These are phyloP conservation scores for Globisporangium paddicum DNA, from an alignment of 352 stramenopile species.

Conservation along the genomic window DNA sequence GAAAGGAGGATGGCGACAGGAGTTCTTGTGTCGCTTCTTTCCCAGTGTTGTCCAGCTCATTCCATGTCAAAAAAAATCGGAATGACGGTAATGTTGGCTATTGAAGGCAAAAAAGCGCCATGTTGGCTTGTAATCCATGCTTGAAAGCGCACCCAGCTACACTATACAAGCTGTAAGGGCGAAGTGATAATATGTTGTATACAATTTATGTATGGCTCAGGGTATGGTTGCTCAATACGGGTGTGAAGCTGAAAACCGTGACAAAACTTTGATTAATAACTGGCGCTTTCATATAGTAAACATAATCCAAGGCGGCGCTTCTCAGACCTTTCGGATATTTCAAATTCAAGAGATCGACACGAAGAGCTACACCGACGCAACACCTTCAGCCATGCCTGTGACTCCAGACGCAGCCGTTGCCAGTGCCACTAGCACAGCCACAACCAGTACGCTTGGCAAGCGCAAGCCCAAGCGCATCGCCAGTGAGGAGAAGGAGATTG, in stretches of 20 bases:
- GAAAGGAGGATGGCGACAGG: background rate
- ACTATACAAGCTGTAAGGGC: too few relatives aligned
- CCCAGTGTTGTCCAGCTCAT: too few relatives aligned
- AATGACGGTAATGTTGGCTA: background rate
- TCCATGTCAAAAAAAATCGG: background rate
- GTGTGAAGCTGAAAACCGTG: too few relatives aligned
- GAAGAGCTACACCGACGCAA: background rate
- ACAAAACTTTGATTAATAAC: too few relatives aligned
- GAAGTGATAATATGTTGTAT: too few relatives aligned
- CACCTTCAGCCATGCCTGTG: background rate
- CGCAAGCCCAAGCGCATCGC: constrained; percentile 2
- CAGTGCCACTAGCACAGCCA: background rate
- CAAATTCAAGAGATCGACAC: too few relatives aligned
- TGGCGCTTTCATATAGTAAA: too few relatives aligned
- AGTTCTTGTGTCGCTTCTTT: background rate
- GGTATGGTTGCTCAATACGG: too few relatives aligned
- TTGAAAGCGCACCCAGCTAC: background rate
- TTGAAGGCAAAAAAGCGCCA: background rate
- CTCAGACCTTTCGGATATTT: background rate
- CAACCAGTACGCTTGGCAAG: background rate
- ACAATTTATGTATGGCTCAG: too few relatives aligned
- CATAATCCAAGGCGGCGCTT: background rate
- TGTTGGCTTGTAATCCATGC: background rate
- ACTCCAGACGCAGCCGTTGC: background rate
- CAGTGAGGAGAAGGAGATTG: background rate